Base-by-base conservation (phyloP, 2,329 filamentous ascomycete genomes). In the Aspergillus ustus region DNA sequence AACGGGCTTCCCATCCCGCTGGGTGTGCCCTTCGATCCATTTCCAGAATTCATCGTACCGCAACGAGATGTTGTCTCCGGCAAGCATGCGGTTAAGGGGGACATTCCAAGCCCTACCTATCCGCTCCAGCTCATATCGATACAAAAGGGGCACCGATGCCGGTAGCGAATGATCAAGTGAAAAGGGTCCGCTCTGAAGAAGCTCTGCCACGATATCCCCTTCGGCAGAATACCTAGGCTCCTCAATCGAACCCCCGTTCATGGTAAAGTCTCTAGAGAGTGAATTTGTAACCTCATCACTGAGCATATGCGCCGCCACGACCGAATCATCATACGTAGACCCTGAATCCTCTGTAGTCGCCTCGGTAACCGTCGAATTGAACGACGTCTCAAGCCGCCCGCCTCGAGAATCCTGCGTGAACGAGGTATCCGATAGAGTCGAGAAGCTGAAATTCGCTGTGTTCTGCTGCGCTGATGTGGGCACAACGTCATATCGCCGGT, bases 41-140 rank as follows among this genome's bases (percentile, higher is more conserved):
- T 70, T 52, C 76, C 72, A 78, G 52, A 77, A 77, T 9, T 68
- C 65, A 2, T 72, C 70, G 34, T 75, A 67, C n/a, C 67, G 66
- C 43, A 67, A 67, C 0, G 69, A 62, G 15, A 70, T 62, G 31
- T 55, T 69, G 52, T 67, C 64, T 0, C 70, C 70, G n/a, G 64
- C 66, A 13, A 77, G 63, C 62, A 79, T 73, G 6, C 63, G 54
- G 7, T 73, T 59, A 13, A 71, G 65, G 2, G 71, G 63, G 0
- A 77, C 60, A 9, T 62, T 57, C 69, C 73, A 77, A 5, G 67
- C 65, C 19, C 71, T 64, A 22, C 69, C 72, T 43, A 78, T 69
- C 29, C 77, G 69, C 54, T 78, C 75, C 22, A 78, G 54, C 52
- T 79, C 77, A 57, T 79, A 79, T 17, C 77, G 69, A 59, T 73